Evolutionary conservation across 768 basidiomycete genomes (phyloP).

Genomic region (Sistotremastrum niveocremeum): DNA sequence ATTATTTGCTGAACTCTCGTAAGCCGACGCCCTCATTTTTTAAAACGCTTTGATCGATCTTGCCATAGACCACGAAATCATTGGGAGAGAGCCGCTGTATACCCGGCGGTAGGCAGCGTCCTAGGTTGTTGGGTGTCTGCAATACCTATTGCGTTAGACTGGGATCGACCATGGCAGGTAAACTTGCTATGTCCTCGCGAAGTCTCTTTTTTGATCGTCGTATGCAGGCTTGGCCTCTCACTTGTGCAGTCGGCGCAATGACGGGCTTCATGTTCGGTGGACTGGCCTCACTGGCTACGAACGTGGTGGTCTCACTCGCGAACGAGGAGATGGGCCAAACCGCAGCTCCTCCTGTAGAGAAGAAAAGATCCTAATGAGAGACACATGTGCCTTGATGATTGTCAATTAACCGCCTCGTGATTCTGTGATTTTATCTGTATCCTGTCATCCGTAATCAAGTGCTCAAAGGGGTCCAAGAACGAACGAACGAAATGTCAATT

Average conservation of each 20-base stretch:
- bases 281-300: slow-evolving; percentile 37
- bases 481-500: too few species aligned
- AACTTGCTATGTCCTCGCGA: slow-evolving; percentile 10
- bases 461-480: too few species aligned
- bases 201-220: slow-evolving; percentile 2
- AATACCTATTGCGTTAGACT: slow-evolving; percentile 83
- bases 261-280: slow-evolving; percentile 53
- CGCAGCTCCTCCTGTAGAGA: too few species aligned
- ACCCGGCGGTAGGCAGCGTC: slow-evolving; percentile 60
- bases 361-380: too few species aligned
- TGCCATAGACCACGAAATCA: slow-evolving; percentile 38
- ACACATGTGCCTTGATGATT: too few species aligned
- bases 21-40: slow-evolving; percentile 22
- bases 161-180: slow-evolving; percentile 98
- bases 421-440: too few species aligned
- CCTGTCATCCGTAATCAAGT: too few species aligned
- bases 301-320: slow-evolving; percentile 16
- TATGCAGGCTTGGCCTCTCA: slow-evolving; percentile 67
- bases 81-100: slow-evolving; percentile 66
- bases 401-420: too few species aligned
- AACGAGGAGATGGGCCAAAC: slow-evolving; percentile 3
- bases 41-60: background rate
- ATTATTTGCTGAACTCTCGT: slow-evolving; percentile 75
- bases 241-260: slow-evolving; percentile 60
- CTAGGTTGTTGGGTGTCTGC: slow-evolving; percentile 72